These are phyloP conservation scores for Ambrosia artemisiifolia DNA, from an alignment of 129 eudicot genomes.

Conservation along the genomic window DNA sequence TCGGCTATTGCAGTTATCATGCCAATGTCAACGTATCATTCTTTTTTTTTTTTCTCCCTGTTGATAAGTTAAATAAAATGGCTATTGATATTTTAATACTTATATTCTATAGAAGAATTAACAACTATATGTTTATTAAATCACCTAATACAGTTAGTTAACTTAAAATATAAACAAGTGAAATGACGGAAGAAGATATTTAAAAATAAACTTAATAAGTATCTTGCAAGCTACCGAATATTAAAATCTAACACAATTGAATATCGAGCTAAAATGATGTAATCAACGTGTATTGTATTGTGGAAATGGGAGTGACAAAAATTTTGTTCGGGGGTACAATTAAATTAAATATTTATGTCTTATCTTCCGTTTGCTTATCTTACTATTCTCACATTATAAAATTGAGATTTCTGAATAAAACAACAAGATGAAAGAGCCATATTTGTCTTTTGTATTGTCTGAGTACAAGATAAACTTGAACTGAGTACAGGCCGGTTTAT, in stretches of 20 bases:
- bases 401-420: background rate
- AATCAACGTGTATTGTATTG: background rate
- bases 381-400: background rate
- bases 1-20: background rate
- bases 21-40: background rate
- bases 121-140: background rate
- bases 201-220: background rate
- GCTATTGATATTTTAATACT: background rate
- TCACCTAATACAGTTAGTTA: background rate
- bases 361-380: background rate
- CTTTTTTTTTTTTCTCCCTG: background rate
- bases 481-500: too few species aligned
- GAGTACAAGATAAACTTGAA: background rate
- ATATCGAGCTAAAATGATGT: background rate
- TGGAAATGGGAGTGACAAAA: background rate
- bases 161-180: background rate
- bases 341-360: background rate
- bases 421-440: background rate
- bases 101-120: background rate
- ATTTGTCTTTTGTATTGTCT: background rate
- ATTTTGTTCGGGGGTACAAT: background rate
- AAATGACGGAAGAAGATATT: background rate
- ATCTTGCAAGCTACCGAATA: background rate
- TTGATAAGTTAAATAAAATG: background rate
- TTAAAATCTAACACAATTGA: background rate